Evolutionary conservation across 805 yeast genomes (phyloP).

Genomic region (Lachancea nothofagi): DNA sequence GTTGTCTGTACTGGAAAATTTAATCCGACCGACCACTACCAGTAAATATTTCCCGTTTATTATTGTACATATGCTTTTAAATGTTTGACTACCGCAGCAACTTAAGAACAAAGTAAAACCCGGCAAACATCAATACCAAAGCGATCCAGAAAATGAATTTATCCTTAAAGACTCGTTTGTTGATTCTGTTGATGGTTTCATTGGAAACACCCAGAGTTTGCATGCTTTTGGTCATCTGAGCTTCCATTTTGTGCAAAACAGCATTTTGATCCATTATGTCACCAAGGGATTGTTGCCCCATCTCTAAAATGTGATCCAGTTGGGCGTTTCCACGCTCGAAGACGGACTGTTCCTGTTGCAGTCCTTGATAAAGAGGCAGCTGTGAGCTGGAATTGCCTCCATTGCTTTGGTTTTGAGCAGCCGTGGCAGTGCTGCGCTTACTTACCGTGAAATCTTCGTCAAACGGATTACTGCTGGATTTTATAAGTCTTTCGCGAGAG

Average conservation of each 20-base stretch:
- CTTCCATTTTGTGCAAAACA: slow-evolving; percentile 55
- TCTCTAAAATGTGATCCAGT: slow-evolving; percentile 82
- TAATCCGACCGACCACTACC: background rate
- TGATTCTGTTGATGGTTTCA: slow-evolving; percentile 74
- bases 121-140: slow-evolving; percentile 51
- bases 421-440: slow-evolving; percentile 28
- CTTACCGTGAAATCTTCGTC: slow-evolving; percentile 25
- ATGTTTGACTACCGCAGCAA: slow-evolving; percentile 46
- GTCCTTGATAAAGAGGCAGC: slow-evolving; percentile 49
- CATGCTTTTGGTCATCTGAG: slow-evolving; percentile 58
- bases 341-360: slow-evolving; percentile 60
- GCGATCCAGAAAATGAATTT: slow-evolving; percentile 82
- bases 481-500: slow-evolving; percentile 26
- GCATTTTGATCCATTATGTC: slow-evolving; percentile 84
- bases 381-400: slow-evolving; percentile 36
- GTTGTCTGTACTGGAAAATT: slow-evolving; percentile 56
- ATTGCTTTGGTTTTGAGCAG: slow-evolving; percentile 38
- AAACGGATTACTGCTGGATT: slow-evolving; percentile 22
- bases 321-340: slow-evolving; percentile 69
- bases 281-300: slow-evolving; percentile 81
- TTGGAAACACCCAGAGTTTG: slow-evolving; percentile 81
- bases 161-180: slow-evolving; percentile 78
- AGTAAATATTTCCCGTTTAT: slow-evolving; percentile 5
- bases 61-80: slow-evolving; percentile 1
- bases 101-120: slow-evolving; percentile 60